These are phyloP conservation scores for Dictyophora rubrovolvata DNA, from an alignment of 768 basidiomycete species.

Conservation along the genomic window DNA sequence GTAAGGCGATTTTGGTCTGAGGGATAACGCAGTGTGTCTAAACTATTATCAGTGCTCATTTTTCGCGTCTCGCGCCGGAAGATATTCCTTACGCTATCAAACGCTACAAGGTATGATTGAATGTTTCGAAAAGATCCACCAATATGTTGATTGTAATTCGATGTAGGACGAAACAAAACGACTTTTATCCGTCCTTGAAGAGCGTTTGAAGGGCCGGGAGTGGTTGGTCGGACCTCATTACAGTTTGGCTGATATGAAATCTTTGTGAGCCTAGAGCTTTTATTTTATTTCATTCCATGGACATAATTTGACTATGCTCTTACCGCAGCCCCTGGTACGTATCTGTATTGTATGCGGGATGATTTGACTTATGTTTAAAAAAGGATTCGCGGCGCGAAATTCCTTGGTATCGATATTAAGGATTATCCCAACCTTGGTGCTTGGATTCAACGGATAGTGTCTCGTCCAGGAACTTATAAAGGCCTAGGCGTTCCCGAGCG, in stretches of 20 bases:
- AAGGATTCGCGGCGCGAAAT: no score
- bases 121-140: background rate
- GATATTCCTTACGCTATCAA: constrained; percentile 33
- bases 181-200: constrained; percentile 72
- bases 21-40: background rate
- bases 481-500: background rate
- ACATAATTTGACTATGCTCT: background rate
- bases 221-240: constrained; percentile 54
- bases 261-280: no score
- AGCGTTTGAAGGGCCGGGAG: constrained; percentile 62
- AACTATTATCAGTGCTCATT: constrained; percentile 38
- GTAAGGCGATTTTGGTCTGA: background rate
- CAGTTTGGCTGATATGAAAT: no score
- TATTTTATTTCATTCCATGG: no score
- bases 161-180: constrained; percentile 54
- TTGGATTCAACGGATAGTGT: background rate
- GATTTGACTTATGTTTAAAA: no score
- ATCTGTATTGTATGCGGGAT: no score
- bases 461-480: background rate
- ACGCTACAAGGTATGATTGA: constrained; percentile 27
- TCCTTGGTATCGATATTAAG: background rate
- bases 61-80: constrained; percentile 51
- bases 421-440: background rate
- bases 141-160: background rate
- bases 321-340: background rate